Base-by-base conservation (phyloP, 352 stramenopile genomes). In the Phytophthora hibernalis region DNA sequence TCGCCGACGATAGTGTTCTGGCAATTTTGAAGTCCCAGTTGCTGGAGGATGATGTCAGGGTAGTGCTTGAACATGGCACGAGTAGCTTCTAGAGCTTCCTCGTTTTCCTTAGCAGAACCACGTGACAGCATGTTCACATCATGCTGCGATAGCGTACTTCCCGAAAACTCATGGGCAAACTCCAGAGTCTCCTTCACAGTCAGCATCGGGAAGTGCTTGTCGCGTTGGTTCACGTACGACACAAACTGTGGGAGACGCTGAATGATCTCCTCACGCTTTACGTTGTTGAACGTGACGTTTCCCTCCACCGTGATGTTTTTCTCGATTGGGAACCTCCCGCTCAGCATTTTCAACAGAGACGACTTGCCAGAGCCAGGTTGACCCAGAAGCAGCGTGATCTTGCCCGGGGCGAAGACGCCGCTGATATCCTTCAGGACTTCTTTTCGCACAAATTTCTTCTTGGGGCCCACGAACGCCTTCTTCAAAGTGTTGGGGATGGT, bases 1-100 rank as follows among this genome's bases (percentile, higher is more conserved):
- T 80, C 78, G 22, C 79, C 79, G 13, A 87, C 69, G 30, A 87
- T 65, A 24, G 56, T 65, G 16, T 59, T 42, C n/a, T 50, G 52
- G 12, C 52, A 59, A 13, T 50, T 49, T 20, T 59, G 18, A n/a
- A 65, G 56, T 16, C 56, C 69, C 18, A 80, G 44, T 49, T 72
- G 71, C 21, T 72, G 24, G 5, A 72, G 16, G 21, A 81, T 76
- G 26, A 83, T 65, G 47, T 88, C 71, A 7, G 72, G 65, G 38
- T 70, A 72, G 13, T 73, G 50, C 10, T 40, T 30, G 21, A 65
- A 65, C 52, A 75, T 33, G 16, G 65, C 50, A 16, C 54, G 42
- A 15, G 57, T 51, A 43, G 40, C 47, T 44, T 66, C 51, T 15
- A 68, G 16, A 12, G 63, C 68, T 55, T 70, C 40, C 22, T 38